These are phyloP conservation scores for Neofusicoccum laricinum DNA, from an alignment of 2,329 filamentous ascomycete genomes.

Conservation along the genomic window DNA sequence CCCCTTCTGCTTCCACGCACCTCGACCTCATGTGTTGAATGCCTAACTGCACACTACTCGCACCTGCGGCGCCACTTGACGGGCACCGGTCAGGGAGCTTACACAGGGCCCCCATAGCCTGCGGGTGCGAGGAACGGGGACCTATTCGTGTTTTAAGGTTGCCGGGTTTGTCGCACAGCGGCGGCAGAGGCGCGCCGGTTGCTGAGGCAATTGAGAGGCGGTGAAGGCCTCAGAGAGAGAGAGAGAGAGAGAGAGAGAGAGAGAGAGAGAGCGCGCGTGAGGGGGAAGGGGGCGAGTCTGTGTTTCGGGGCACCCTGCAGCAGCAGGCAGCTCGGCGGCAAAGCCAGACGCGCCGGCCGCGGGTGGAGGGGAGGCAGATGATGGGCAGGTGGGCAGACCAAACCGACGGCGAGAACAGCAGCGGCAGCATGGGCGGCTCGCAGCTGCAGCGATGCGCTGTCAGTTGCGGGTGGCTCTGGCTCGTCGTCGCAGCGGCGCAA, in stretches of 20 bases:
- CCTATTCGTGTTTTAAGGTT: neutral
- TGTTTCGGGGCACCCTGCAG: conserved; percentile 1
- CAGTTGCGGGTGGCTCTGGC: neutral
- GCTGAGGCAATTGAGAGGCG: conserved; percentile 8
- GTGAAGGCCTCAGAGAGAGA: neutral
- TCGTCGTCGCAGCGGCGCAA: neutral
- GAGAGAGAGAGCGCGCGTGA: too few species aligned
- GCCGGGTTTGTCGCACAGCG: conserved; percentile 3
- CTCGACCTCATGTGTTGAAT: neutral
- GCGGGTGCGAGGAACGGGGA: neutral
- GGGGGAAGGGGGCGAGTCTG: neutral
- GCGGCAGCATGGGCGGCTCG: neutral
- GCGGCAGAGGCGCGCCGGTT: neutral
- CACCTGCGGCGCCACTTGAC: neutral
- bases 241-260: too few species aligned
- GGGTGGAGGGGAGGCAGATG: neutral
- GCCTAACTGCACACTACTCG: conserved; percentile 8
- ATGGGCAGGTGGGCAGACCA: neutral
- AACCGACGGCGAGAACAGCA: neutral
- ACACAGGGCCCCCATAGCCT: conserved; percentile 12
- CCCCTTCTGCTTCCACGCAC: neutral
- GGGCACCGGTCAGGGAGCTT: neutral
- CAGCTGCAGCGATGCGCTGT: neutral
- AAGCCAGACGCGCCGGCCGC: neutral
- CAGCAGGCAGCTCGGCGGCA: neutral